Percentiles rank a stretch among this genome's conserved stretches.
Conservation (phyloP, 441 rosid species). For the Macaranga tanarius region DNA sequence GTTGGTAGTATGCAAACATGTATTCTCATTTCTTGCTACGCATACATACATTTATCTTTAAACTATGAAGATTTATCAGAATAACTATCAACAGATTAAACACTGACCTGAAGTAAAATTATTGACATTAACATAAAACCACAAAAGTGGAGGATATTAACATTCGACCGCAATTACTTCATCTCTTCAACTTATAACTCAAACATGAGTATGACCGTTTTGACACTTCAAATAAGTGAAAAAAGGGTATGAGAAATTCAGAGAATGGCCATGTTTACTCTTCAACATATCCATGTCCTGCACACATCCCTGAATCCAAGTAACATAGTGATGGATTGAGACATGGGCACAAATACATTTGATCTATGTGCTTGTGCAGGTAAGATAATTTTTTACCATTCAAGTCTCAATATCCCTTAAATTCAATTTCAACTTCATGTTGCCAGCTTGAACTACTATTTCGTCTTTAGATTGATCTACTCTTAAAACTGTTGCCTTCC, state of each 20-base stretch:
- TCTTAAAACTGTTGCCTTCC: slow-evolving; percentile 57
- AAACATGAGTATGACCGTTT: too few species aligned
- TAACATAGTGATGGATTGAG: neutral
- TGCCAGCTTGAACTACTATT: slow-evolving; percentile 78
- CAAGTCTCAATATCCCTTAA: slow-evolving; percentile 39
- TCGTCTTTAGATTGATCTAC: slow-evolving; percentile 69
- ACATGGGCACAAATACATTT: slow-evolving; percentile 1
- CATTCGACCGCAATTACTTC: neutral
- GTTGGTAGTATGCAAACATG: too few species aligned
- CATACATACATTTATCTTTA: too few species aligned
- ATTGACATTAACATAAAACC: neutral
- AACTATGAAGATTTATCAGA: neutral
- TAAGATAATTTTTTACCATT: slow-evolving; percentile 24
- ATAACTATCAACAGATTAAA: neutral
- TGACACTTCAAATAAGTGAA: neutral
- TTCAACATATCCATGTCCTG: neutral
- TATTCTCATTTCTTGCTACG: too few species aligned
- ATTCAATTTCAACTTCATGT: slow-evolving; percentile 77
- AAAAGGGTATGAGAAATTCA: too few species aligned
- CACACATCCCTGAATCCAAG: neutral
- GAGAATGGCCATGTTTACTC: neutral
- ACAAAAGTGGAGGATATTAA: neutral
- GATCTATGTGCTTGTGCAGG: slow-evolving; percentile 1
- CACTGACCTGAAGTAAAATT: neutral
- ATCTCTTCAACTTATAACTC: neutral